phyloP scores from a whole-genome alignment of 257 asterid genomes.

The Dorcoceras hygrometricum region DNA sequence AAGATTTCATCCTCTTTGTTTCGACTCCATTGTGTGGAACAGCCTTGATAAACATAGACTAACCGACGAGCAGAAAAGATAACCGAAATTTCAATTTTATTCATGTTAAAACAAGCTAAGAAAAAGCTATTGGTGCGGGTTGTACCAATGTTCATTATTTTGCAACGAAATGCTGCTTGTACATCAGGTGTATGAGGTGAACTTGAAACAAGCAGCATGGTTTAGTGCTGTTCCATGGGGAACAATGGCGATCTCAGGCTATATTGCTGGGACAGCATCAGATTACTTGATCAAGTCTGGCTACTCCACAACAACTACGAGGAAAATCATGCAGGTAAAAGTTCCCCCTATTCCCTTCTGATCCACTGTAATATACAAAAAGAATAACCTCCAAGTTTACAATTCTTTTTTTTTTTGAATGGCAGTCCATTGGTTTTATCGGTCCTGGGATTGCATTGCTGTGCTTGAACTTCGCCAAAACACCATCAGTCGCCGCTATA shows the following conservation, averaged over 20 bases:
- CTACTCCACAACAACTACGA: constrained; percentile 60
- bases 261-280: constrained; percentile 76
- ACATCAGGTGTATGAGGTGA: constrained; percentile 71
- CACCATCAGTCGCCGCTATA: neutral
- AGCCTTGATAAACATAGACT: neutral
- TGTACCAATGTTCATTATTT: neutral
- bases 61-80: neutral
- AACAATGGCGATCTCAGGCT: constrained; percentile 96
- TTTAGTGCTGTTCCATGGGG: constrained; percentile 99
- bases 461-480: neutral
- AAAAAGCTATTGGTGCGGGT: neutral
- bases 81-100: neutral
- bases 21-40: neutral
- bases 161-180: constrained; percentile 2
- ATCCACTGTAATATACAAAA: neutral
- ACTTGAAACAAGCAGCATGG: constrained; percentile 98
- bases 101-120: neutral
- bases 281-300: constrained; percentile 69
- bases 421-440: neutral
- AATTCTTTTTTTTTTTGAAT: too few relatives aligned
- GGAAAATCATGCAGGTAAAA: constrained; percentile 91
- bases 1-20: neutral
- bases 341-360: neutral
- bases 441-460: neutral
- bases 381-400: neutral